These are phyloP conservation scores for Myochromella boudieri DNA, from an alignment of 768 basidiomycete genomes.

Conservation along the genomic window DNA sequence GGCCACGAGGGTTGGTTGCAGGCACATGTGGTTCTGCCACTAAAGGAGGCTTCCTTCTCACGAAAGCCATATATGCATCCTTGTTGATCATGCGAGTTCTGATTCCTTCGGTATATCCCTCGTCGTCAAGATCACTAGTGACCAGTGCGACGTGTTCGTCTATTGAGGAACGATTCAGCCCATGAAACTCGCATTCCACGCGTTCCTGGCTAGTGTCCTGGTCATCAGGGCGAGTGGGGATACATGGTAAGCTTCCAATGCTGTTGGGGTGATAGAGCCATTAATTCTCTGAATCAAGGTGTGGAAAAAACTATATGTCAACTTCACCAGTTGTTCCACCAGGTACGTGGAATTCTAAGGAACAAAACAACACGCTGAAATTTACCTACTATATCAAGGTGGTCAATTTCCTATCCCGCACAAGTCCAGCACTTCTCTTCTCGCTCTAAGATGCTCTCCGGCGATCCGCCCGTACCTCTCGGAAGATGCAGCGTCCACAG, in stretches of 20 bases:
- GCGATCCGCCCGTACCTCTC: conserved; percentile 61
- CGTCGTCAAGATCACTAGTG: background rate
- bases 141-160: too few relatives aligned
- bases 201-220: background rate
- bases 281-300: conserved; percentile 40
- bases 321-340: conserved; percentile 40
- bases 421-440: conserved; percentile 38
- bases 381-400: conserved; percentile 18
- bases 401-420: conserved; percentile 45
- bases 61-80: background rate
- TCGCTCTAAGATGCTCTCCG: conserved; percentile 59
- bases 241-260: conserved; percentile 15
- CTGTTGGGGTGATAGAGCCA: conserved; percentile 1
- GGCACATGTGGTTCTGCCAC: conserved; percentile 5
- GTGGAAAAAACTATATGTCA: conserved; percentile 55
- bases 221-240: conserved; percentile 9
- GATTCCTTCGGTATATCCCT: background rate
- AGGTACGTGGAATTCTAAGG: conserved; percentile 26
- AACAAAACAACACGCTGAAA: background rate
- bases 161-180: background rate
- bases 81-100: conserved; percentile 1
- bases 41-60: conserved; percentile 9
- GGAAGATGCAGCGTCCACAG: conserved; percentile 39
- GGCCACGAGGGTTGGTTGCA: background rate
- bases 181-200: background rate